A percentile compares a stretch with the other conserved stretches of the same genome.
Evolutionary conservation across 148 eudicot species (phyloP).

Genomic region (Euryodendron excelsum): DNA sequence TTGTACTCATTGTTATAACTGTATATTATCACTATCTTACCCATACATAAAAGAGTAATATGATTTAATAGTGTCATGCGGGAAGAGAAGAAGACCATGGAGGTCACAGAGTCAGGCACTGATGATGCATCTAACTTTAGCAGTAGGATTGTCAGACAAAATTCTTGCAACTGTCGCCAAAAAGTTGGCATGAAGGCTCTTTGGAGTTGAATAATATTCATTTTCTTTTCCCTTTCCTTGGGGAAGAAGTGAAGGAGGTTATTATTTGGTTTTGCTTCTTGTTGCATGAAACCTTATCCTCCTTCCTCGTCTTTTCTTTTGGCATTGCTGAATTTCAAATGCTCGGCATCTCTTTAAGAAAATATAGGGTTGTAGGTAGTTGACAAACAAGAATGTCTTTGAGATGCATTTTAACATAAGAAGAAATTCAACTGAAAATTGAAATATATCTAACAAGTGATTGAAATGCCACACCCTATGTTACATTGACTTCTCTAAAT

Average conservation of each 20-base stretch:
- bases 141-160: background rate
- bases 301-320: background rate
- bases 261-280: too few relatives aligned
- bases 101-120: background rate
- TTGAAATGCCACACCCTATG: too few relatives aligned
- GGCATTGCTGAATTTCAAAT: background rate
- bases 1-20: background rate
- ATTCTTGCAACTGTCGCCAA: background rate
- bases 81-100: background rate
- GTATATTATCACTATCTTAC: background rate
- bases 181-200: background rate
- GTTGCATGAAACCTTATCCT: background rate
- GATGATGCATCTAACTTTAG: background rate
- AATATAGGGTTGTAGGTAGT: background rate
- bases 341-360: background rate
- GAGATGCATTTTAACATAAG: too few relatives aligned
- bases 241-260: too few relatives aligned
- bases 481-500: too few relatives aligned
- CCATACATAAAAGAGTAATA: background rate
- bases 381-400: background rate
- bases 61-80: background rate
- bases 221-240: background rate
- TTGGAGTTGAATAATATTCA: background rate
- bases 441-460: too few relatives aligned
- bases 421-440: too few relatives aligned